Percentiles rank a stretch among this genome's conserved stretches.
Conservation (phyloP, 345 rosid genomes). For the Camelina sativa region DNA sequence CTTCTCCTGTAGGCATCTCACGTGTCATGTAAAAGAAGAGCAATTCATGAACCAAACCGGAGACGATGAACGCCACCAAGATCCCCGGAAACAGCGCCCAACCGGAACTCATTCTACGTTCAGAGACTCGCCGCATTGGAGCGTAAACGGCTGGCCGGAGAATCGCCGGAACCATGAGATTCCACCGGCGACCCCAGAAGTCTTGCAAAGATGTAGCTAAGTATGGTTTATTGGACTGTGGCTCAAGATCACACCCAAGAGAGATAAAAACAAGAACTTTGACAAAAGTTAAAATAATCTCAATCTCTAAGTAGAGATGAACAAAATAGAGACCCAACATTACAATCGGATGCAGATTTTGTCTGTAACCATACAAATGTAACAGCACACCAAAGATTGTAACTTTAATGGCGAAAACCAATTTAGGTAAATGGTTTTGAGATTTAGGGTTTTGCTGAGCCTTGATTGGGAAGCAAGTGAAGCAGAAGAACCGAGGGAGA, state of each 20-base stretch:
- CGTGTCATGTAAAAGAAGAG: slow-evolving; percentile 38
- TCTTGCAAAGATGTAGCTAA: slow-evolving; percentile 61
- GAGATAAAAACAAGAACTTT: slow-evolving; percentile 16
- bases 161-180: slow-evolving; percentile 52
- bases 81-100: slow-evolving; percentile 36
- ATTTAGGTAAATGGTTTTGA: slow-evolving; percentile 19
- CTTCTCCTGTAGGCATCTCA: slow-evolving; percentile 46
- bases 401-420: slow-evolving; percentile 41
- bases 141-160: slow-evolving; percentile 53
- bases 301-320: slow-evolving; percentile 42
- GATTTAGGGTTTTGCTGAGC: slow-evolving; percentile 42
- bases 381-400: slow-evolving; percentile 28
- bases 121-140: slow-evolving; percentile 39
- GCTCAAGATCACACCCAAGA: slow-evolving; percentile 43
- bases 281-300: slow-evolving; percentile 34
- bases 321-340: slow-evolving; percentile 23
- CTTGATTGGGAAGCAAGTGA: slow-evolving; percentile 50
- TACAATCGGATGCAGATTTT: slow-evolving; percentile 5
- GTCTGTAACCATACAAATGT: slow-evolving; percentile 7
- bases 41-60: slow-evolving; percentile 48
- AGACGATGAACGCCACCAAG: slow-evolving; percentile 42
- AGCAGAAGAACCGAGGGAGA: slow-evolving; percentile 35
- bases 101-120: neutral
- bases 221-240: slow-evolving; percentile 53
- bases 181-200: slow-evolving; percentile 67